phyloP scores from a whole-genome alignment of 2,329 filamentous ascomycete species.

The Dactylonectria macrodidyma region DNA sequence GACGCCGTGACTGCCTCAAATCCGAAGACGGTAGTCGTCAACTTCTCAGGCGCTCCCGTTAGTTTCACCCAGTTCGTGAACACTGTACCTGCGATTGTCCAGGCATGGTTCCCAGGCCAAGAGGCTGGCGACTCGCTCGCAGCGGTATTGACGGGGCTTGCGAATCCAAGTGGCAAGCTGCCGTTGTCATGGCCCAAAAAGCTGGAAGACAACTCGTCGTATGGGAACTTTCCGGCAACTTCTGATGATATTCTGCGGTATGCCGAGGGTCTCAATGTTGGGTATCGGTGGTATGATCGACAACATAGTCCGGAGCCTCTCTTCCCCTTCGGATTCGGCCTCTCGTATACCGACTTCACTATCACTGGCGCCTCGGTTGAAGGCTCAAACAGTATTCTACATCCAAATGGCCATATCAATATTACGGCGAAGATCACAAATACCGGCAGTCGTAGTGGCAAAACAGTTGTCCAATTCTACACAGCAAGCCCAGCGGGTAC shows the following conservation, averaged over 20 bases:
- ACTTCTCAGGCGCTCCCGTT: conserved; percentile 74
- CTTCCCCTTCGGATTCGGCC: conserved; percentile 28
- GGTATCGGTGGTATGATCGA: conserved; percentile 32
- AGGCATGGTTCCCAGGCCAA: conserved; percentile 77
- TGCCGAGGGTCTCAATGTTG: conserved; percentile 26
- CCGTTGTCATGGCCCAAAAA: conserved; percentile 28
- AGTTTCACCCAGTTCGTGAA: conserved; percentile 66
- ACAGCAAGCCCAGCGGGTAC: background rate
- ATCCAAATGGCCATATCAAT: background rate
- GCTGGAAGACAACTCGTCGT: conserved; percentile 19
- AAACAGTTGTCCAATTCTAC: conserved; percentile 17
- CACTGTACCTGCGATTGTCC: conserved; percentile 70
- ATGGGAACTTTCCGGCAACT: conserved; percentile 15
- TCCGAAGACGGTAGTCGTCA: conserved; percentile 70
- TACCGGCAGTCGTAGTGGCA: background rate
- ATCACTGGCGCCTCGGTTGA: background rate
- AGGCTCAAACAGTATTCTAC: background rate
- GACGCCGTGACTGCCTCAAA: conserved; percentile 68
- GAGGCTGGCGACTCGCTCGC: conserved; percentile 77
- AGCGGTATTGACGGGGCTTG: conserved; percentile 73
- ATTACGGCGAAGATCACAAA: background rate
- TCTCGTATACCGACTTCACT: conserved; percentile 29
- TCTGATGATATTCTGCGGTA: conserved; percentile 16
- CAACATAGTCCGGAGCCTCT: conserved; percentile 20
- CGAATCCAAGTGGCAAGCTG: conserved; percentile 62